Conservation (phyloP, 2,329 filamentous ascomycete genomes). For the Fusarium xyrophilum region DNA sequence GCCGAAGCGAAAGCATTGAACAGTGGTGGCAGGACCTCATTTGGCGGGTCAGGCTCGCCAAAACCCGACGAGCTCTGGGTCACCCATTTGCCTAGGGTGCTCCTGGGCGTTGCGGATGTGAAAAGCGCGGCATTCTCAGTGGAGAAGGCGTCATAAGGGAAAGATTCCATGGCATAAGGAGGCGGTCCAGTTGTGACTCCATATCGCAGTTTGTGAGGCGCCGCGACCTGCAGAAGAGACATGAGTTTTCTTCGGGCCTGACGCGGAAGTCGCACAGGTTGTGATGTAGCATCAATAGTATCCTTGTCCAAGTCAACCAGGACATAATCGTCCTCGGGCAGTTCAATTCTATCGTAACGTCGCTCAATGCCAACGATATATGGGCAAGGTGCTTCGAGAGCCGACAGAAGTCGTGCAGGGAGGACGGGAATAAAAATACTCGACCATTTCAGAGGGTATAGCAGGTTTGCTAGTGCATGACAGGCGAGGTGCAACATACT, state of each 20-base stretch:
- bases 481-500: conserved; percentile 95
- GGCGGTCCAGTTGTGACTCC: conserved; percentile 89
- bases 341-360: conserved; percentile 82
- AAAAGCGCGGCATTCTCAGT: conserved; percentile 86
- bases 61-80: conserved; percentile 90
- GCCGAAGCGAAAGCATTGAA: conserved; percentile 92
- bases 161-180: conserved; percentile 90
- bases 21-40: conserved; percentile 66
- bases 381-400: conserved; percentile 91
- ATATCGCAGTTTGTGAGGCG: conserved; percentile 85
- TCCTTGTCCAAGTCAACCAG: conserved; percentile 93
- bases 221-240: conserved; percentile 85
- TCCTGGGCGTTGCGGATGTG: conserved; percentile 71
- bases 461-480: conserved; percentile 80
- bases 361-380: conserved; percentile 97
- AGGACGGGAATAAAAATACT: conserved; percentile 94
- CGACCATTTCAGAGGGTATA: conserved; percentile 92
- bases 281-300: conserved; percentile 81
- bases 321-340: conserved; percentile 95
- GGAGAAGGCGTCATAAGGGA: conserved; percentile 87
- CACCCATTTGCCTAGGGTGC: conserved; percentile 83
- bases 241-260: conserved; percentile 90
- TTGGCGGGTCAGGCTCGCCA: conserved; percentile 66
- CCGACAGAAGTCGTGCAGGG: conserved; percentile 85
- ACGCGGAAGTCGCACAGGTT: conserved; percentile 80